Base-by-base conservation (phyloP, 768 basidiomycete species). In the Antrodiella citrinella region DNA sequence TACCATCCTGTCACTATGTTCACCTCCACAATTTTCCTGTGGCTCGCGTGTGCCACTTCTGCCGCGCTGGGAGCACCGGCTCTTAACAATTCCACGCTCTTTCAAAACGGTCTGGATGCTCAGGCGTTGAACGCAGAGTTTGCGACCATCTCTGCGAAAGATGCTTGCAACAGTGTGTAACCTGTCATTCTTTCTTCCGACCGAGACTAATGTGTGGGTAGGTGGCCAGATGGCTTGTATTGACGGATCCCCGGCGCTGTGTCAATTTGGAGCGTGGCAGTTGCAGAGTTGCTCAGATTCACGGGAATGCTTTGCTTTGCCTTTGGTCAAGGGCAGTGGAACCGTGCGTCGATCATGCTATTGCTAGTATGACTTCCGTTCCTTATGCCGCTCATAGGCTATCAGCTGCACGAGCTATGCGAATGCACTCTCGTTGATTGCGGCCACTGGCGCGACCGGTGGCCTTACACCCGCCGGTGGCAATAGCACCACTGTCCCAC, bases 291-390 rank as follows among this genome's bases (percentile, higher is more conserved):
- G 79, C 53, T 51, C 64, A 0, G 56, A 60, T 4, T 60, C 59
- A 5, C 65, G 70, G 26, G 54, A 59, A 3, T 82, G 81, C 61
- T 80, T 80, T 52, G 79, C 76, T 12, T 53, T 82, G 22, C 81
- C 81, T 0, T 67, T 69, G 4, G 50, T 73, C 13, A 66, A 58
- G 3, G 56, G 63, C 26, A 51, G 62, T 4, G 81, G 81, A 49
- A 72, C 72, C 1, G 80, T 82, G 55, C 46, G 75, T 62, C 26
- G 51, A 21, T 21, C 21, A 26, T 12, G 25, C 24, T 23, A 43
- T 20, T 43, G 3, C 2, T 40, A 4, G 39, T 21, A 15, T 9
- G 22, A n/a, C 24, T 39, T 1, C 26, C 45, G 13, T 19, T 23
- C n/a, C 9, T 19, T 45, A 38, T 45, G 4, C 49, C 21, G 30